A percentile compares a stretch with the other conserved stretches of the same genome.
Evolutionary conservation across 257 asterid genomes (phyloP).

Genomic region (Cruciata laevipes): DNA sequence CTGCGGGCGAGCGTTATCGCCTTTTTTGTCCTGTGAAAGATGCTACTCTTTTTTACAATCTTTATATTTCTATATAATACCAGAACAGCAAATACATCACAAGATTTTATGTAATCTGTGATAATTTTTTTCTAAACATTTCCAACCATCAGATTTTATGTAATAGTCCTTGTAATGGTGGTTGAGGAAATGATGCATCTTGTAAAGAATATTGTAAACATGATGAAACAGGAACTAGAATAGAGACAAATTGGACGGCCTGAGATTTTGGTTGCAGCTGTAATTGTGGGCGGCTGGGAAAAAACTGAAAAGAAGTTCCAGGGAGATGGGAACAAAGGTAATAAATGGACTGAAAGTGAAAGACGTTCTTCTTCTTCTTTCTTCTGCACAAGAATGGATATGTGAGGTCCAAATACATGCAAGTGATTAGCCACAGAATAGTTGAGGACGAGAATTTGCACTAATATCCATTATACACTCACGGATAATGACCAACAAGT

Average conservation of each 20-base stretch:
- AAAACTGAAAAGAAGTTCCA: neutral
- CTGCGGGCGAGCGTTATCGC: too few relatives aligned
- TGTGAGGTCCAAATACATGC: neutral
- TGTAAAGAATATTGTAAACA: neutral
- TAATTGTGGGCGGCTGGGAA: neutral
- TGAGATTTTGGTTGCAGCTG: neutral
- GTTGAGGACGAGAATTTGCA: neutral
- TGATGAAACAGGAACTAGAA: neutral
- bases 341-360: neutral
- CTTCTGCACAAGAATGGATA: neutral
- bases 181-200: neutral
- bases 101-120: too few relatives aligned
- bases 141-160: too few relatives aligned
- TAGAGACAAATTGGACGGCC: neutral
- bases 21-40: too few relatives aligned
- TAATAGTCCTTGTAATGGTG: too few relatives aligned
- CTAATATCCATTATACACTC: conserved; percentile 7
- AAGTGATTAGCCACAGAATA: conserved; percentile 11
- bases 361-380: neutral
- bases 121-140: too few relatives aligned
- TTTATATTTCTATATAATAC: too few relatives aligned
- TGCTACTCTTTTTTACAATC: too few relatives aligned
- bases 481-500: neutral
- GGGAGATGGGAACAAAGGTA: neutral
- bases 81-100: too few relatives aligned